Conservation (phyloP, 2,329 filamentous ascomycete genomes). For the Venturia pyrina region DNA sequence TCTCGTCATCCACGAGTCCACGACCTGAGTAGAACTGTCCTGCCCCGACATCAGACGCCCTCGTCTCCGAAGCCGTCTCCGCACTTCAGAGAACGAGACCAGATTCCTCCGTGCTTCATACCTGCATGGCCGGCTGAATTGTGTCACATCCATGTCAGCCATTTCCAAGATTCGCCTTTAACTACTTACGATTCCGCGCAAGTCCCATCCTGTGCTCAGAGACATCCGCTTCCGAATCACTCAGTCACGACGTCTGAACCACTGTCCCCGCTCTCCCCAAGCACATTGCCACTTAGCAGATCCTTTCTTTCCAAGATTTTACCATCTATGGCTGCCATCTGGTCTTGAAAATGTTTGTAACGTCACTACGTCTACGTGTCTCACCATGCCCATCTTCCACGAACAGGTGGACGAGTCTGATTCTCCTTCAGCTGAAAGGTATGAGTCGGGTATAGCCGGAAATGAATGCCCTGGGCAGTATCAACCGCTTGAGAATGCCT, state of each 20-base stretch:
- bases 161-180: neutral
- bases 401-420: slow-evolving; percentile 8
- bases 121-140: neutral
- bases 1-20: neutral
- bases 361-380: neutral
- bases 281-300: neutral
- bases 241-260: neutral
- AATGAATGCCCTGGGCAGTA: neutral
- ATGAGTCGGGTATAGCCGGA: neutral
- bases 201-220: no score
- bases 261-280: neutral
- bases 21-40: no score
- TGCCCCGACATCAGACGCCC: no score
- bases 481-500: neutral
- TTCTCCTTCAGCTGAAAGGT: neutral
- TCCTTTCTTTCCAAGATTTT: neutral
- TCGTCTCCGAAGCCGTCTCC: neutral
- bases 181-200: neutral
- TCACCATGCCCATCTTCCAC: slow-evolving; percentile 14
- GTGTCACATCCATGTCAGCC: neutral
- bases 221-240: neutral
- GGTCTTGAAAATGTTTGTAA: neutral
- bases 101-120: neutral
- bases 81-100: neutral
- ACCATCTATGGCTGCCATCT: neutral